phyloP scores from a whole-genome alignment of 306 rosid species.

The Malus sylvestris region DNA sequence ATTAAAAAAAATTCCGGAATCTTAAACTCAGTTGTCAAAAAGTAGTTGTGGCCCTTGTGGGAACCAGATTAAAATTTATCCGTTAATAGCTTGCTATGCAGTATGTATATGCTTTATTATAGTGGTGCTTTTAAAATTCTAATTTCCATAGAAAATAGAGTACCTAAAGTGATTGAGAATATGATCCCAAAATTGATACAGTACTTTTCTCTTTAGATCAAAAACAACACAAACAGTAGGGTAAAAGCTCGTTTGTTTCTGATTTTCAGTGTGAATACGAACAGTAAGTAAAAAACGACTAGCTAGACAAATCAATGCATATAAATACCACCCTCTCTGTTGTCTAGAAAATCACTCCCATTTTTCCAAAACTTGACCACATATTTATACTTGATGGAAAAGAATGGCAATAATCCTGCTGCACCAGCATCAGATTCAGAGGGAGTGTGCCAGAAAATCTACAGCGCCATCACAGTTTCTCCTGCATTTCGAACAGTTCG shows the following conservation, averaged over 20 bases:
- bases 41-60: background rate
- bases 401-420: background rate
- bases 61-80: background rate
- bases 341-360: background rate
- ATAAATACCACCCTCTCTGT: constrained; percentile 1
- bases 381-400: constrained; percentile 24
- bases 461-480: constrained; percentile 22
- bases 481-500: constrained; percentile 25
- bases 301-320: background rate
- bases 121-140: background rate
- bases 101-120: no score
- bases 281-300: background rate
- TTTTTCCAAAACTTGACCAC: background rate
- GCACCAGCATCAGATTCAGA: constrained; percentile 7
- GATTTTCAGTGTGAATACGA: no score
- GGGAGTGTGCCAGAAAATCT: constrained; percentile 43
- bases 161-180: constrained; percentile 28
- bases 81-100: no score
- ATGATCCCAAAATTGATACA: constrained; percentile 29
- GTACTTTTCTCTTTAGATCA: background rate
- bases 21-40: background rate
- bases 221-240: background rate
- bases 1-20: background rate
- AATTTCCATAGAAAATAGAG: constrained; percentile 15
- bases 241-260: no score